Percentiles rank a stretch among this genome's conserved stretches.
Evolutionary conservation across 2,329 filamentous ascomycete species (phyloP).

Genomic region (Balansia obtecta): DNA sequence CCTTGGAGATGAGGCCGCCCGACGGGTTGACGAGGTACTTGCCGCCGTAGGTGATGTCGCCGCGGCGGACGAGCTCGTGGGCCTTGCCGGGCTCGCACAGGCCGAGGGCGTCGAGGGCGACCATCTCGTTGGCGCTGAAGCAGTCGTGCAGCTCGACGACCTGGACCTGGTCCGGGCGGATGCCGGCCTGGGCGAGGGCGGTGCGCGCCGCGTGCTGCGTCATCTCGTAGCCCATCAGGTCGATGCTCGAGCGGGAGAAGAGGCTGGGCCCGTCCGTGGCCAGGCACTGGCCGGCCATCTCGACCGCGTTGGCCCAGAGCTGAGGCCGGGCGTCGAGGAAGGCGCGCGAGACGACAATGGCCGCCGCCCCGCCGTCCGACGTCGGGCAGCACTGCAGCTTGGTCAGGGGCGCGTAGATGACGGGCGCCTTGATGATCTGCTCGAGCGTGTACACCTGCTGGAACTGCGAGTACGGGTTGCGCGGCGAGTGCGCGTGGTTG

Average conservation of each 20-base stretch:
- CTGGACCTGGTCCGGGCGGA: constrained; percentile 56
- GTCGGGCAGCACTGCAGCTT: constrained; percentile 99
- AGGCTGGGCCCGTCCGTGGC: constrained; percentile 73
- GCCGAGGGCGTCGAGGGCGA: constrained; percentile 76
- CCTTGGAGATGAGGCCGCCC: constrained; percentile 90
- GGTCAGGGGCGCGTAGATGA: constrained; percentile 77
- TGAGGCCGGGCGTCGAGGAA: constrained; percentile 81
- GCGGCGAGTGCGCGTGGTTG: constrained; percentile 83
- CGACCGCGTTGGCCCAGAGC: constrained; percentile 68
- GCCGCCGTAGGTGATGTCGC: constrained; percentile 86
- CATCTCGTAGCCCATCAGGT: constrained; percentile 86
- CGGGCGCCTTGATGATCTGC: constrained; percentile 62
- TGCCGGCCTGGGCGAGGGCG: constrained; percentile 63
- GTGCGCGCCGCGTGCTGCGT: constrained; percentile 53
- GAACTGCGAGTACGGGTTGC: constrained; percentile 98
- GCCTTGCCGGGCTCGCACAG: constrained; percentile 70
- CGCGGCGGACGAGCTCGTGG: constrained; percentile 75
- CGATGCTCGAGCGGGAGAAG: constrained; percentile 71
- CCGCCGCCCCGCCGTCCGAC: constrained; percentile 81
- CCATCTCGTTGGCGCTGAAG: constrained; percentile 91
- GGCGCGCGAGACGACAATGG: constrained; percentile 74
- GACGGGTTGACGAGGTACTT: constrained; percentile 82
- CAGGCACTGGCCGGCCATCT: constrained; percentile 78
- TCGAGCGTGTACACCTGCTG: constrained; percentile 81
- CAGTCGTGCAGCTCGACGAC: constrained; percentile 95